Evolutionary conservation across 768 basidiomycete species (phyloP).

Genomic region (Dioszegia crocea): DNA sequence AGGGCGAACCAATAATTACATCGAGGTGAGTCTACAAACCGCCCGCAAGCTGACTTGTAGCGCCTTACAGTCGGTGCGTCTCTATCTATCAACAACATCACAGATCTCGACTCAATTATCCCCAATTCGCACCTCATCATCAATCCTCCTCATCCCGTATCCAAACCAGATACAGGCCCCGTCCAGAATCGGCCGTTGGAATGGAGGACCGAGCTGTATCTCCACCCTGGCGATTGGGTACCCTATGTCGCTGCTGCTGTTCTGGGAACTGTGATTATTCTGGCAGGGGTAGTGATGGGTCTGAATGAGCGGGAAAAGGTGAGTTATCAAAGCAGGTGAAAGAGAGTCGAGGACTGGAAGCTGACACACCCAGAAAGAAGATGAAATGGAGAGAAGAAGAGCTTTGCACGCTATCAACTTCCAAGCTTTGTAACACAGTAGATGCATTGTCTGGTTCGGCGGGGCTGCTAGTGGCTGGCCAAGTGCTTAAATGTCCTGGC

Average conservation of each 20-base stretch:
- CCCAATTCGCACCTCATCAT: constrained; percentile 98
- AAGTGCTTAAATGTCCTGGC: no score
- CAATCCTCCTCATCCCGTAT: constrained; percentile 56
- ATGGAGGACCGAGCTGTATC: constrained; percentile 85
- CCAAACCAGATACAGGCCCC: neutral
- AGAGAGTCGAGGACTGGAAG: constrained; percentile 10
- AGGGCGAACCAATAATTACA: constrained; percentile 97
- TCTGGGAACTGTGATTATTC: constrained; percentile 63
- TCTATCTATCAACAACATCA: constrained; percentile 69
- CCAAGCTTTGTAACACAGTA: constrained; percentile 66
- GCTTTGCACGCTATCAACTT: constrained; percentile 97
- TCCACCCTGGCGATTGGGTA: constrained; percentile 94
- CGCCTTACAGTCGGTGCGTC: constrained; percentile 95
- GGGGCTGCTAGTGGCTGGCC: no score
- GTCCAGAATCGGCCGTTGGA: constrained; percentile 37
- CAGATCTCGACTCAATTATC: constrained; percentile 93
- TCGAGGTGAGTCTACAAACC: constrained; percentile 57
- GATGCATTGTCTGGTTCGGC: no score
- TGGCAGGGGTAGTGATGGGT: constrained; percentile 78
- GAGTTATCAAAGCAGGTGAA: constrained; percentile 31
- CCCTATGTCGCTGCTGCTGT: constrained; percentile 93
- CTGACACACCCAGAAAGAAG: constrained; percentile 64
- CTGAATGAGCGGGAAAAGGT: constrained; percentile 92
- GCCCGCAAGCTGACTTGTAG: constrained; percentile 25
- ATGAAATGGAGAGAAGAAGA: constrained; percentile 81